Conservation (phyloP, 2,329 filamentous ascomycete species). For the Diaporthe eres region DNA sequence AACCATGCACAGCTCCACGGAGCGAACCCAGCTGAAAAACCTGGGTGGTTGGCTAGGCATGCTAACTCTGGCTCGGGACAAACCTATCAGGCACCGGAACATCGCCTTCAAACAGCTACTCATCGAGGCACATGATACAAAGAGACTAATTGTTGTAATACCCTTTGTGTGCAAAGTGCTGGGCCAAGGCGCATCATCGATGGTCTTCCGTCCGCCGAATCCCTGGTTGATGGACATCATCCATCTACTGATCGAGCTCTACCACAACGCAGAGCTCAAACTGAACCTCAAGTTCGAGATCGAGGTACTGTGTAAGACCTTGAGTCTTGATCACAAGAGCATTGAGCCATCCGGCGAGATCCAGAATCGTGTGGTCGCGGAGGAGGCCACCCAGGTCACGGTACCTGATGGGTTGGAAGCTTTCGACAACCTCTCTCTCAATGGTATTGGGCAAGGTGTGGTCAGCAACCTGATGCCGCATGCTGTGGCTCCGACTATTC, state of each 20-base stretch:
- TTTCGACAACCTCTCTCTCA: constrained; percentile 87
- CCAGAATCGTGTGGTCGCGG: constrained; percentile 78
- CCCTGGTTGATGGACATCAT: constrained; percentile 99
- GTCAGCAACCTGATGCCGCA: constrained; percentile 83
- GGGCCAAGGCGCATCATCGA: constrained; percentile 85
- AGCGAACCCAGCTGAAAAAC: constrained; percentile 92
- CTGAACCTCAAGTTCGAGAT: constrained; percentile 99
- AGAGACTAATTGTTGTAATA: constrained; percentile 91
- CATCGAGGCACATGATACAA: constrained; percentile 92
- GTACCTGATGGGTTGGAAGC: constrained; percentile 79
- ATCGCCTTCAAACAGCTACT: constrained; percentile 97
- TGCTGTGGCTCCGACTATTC: constrained; percentile 83
- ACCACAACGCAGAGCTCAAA: constrained; percentile 93
- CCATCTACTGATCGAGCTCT: constrained; percentile 90
- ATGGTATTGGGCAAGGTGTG: constrained; percentile 77
- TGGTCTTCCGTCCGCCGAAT: constrained; percentile 93
- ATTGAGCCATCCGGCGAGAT: constrained; percentile 92
- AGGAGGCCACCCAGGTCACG: constrained; percentile 72
- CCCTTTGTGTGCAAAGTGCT: constrained; percentile 98
- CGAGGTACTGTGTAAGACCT: constrained; percentile 93
- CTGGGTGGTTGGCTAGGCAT: constrained; percentile 94
- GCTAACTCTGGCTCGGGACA: constrained; percentile 91
- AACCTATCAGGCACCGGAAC: constrained; percentile 95
- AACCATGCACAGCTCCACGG: constrained; percentile 86
- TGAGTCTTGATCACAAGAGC: constrained; percentile 91